Conservation (phyloP, 768 basidiomycete genomes). For the Trametopsis cervina region DNA sequence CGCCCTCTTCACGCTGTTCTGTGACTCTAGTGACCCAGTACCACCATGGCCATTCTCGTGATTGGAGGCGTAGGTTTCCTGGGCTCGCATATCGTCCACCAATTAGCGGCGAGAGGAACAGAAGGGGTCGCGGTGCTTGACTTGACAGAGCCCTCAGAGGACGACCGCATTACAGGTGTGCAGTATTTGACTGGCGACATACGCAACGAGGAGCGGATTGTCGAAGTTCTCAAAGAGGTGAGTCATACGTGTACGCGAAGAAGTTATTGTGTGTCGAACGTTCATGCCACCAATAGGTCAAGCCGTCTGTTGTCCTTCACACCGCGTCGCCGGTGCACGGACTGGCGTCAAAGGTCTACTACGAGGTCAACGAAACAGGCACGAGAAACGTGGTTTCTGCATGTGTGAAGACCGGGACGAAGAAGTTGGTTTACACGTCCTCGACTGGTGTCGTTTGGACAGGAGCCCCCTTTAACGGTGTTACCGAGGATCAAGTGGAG, state of each 20-base stretch:
- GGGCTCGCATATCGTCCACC: neutral
- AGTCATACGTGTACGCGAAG: too few relatives aligned
- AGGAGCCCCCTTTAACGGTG: slow-evolving; percentile 34
- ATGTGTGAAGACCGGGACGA: neutral
- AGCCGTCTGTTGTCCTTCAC: neutral
- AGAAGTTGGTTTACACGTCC: slow-evolving; percentile 43
- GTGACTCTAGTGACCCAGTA: too few relatives aligned
- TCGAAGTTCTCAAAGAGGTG: too few relatives aligned
- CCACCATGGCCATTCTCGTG: neutral
- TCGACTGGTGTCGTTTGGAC: slow-evolving; percentile 39
- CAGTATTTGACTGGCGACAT: too few relatives aligned
- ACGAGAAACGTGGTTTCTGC: neutral
- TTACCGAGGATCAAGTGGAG: slow-evolving; percentile 36
- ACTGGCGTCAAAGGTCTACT: neutral
- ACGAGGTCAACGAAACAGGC: neutral
- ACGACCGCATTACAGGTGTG: too few relatives aligned
- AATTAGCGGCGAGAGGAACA: neutral
- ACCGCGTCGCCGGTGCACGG: slow-evolving; percentile 1
- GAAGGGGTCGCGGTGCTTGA: too few relatives aligned
- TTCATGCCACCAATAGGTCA: too few relatives aligned
- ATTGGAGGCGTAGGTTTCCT: neutral
- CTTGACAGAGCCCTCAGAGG: too few relatives aligned
- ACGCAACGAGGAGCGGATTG: too few relatives aligned
- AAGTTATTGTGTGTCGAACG: too few relatives aligned
- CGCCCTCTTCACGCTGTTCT: too few relatives aligned